phyloP scores from a whole-genome alignment of 495 filamentous ascomycete species.

The Penicillium steckii region DNA sequence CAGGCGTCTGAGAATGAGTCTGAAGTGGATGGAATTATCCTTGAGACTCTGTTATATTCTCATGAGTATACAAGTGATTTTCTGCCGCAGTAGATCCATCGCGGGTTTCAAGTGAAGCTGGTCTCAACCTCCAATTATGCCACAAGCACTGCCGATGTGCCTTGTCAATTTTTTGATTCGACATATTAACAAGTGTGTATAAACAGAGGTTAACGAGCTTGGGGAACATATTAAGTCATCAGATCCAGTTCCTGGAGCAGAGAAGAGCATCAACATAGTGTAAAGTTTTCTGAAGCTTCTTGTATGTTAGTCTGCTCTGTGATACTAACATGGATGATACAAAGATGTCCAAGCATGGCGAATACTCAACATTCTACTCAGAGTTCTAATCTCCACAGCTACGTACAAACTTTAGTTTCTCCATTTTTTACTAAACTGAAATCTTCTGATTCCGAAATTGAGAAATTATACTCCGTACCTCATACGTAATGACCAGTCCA shows the following conservation, averaged over 20 bases:
- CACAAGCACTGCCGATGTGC: conserved; percentile 47
- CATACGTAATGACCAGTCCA: no score
- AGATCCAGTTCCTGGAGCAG: no score
- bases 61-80: no score
- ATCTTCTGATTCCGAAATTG: no score
- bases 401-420: no score
- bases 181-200: no score
- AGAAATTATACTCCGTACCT: no score
- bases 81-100: conserved; percentile 38
- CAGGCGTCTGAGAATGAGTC: conserved; percentile 11
- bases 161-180: conserved; percentile 39
- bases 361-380: neutral
- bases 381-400: neutral
- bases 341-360: neutral
- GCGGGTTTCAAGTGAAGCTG: conserved; percentile 45
- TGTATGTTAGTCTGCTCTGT: neutral
- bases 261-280: no score
- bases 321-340: neutral
- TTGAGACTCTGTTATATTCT: no score
- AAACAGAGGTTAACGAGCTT: neutral
- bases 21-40: conserved; percentile 24
- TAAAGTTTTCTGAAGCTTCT: no score
- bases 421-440: no score
- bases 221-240: neutral
- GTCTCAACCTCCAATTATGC: conserved; percentile 52